Evolutionary conservation across 495 filamentous ascomycete genomes (phyloP).

Genomic region (Aspergillus olivimuriae): DNA sequence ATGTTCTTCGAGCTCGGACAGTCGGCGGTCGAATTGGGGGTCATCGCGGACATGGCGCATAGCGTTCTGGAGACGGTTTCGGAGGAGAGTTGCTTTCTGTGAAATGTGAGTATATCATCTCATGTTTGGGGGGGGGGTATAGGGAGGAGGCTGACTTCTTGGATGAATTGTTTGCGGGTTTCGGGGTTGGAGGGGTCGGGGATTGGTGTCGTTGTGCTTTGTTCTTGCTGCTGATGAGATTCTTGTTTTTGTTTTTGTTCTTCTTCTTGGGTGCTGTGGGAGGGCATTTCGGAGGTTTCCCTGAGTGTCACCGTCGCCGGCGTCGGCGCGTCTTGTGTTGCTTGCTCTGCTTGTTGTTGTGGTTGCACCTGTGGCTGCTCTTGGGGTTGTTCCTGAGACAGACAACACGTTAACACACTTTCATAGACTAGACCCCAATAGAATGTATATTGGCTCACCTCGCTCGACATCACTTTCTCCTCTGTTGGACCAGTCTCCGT

Average conservation of each 20-base stretch:
- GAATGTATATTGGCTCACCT: too few species aligned
- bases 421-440: too few species aligned
- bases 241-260: constrained; percentile 6
- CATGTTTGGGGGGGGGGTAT: not conserved
- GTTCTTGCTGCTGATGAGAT: constrained; percentile 14
- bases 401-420: too few species aligned
- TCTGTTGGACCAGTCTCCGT: too few species aligned
- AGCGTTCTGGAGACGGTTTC: constrained; percentile 36
- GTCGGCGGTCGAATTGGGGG: constrained; percentile 38
- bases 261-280: too few species aligned
- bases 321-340: too few species aligned
- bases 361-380: not conserved
- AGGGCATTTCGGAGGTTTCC: too few species aligned
- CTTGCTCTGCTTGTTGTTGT: constrained; percentile 11
- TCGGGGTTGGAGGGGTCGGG: constrained; percentile 31
- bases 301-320: too few species aligned
- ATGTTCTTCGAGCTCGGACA: constrained; percentile 40
- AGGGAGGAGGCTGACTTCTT: constrained; percentile 26
- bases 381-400: too few species aligned
- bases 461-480: too few species aligned
- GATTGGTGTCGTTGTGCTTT: constrained; percentile 12
- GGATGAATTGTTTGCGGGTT: constrained; percentile 38
- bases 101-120: constrained; percentile 1
- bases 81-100: constrained; percentile 41
- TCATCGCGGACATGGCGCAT: constrained; percentile 38